Evolutionary conservation across 495 filamentous ascomycete genomes (phyloP).

Genomic region (Penicillium tannophilum): DNA sequence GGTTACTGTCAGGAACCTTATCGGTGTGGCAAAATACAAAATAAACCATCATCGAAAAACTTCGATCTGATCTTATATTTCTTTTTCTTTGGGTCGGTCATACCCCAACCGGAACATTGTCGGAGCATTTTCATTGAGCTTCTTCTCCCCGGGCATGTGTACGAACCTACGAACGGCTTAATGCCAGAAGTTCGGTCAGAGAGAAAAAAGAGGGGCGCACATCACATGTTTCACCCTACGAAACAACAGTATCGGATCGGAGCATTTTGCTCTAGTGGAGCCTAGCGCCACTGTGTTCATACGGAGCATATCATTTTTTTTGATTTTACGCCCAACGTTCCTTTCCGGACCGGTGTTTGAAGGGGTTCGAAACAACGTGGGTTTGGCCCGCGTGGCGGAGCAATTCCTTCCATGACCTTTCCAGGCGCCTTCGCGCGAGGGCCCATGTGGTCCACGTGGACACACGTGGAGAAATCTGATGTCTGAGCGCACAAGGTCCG

Average conservation of each 20-base stretch:
- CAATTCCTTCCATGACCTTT: slow-evolving; percentile 31
- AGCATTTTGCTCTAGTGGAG: slow-evolving; percentile 12
- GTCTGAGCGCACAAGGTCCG: slow-evolving; percentile 14
- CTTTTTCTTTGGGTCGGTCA: not conserved
- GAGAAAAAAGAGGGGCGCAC: not conserved
- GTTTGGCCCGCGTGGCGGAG: slow-evolving; percentile 13
- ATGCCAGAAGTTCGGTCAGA: not conserved
- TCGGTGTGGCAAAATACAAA: slow-evolving; percentile 11
- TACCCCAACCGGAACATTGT: slow-evolving; percentile 1
- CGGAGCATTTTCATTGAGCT: not conserved
- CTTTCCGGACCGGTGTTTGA: not conserved
- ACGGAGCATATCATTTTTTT: not conserved
- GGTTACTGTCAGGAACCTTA: slow-evolving; percentile 21
- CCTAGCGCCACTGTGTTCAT: slow-evolving; percentile 5
- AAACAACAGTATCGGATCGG: not conserved
- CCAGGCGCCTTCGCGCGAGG: slow-evolving; percentile 31
- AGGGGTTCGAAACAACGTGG: slow-evolving; percentile 3
- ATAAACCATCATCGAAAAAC: not conserved
- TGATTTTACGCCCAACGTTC: not conserved
- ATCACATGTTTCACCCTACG: slow-evolving; percentile 16
- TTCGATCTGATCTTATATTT: not conserved
- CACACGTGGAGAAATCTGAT: slow-evolving; percentile 36
- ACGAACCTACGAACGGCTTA: not conserved
- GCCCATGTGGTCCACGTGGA: slow-evolving; percentile 46
- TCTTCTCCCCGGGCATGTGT: not conserved